phyloP scores from a whole-genome alignment of 2,329 filamentous ascomycete genomes.

The Graphiopsis chlorocephala region DNA sequence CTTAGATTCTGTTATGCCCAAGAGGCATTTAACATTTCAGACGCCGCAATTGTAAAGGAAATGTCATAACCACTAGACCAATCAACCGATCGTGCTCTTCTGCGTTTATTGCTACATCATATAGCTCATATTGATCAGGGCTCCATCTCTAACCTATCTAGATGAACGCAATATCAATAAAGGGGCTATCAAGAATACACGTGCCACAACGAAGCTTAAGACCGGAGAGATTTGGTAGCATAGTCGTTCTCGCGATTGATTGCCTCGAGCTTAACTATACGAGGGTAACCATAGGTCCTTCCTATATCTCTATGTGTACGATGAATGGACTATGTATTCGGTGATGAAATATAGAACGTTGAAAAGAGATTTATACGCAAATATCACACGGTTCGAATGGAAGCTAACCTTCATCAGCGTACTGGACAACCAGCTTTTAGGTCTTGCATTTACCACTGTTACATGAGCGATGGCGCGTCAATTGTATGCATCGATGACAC shows the following conservation, averaged over 20 bases:
- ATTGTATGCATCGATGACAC: no score
- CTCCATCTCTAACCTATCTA: background rate
- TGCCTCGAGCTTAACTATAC: background rate
- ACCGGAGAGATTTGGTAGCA: background rate
- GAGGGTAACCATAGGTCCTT: background rate
- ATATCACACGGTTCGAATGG: background rate
- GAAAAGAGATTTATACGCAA: background rate
- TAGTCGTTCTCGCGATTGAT: background rate
- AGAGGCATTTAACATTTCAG: background rate
- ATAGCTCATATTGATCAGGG: background rate
- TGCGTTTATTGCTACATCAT: background rate
- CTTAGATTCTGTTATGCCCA: background rate
- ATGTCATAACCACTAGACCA: conserved; percentile 8
- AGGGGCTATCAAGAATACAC: background rate
- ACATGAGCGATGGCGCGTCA: no score
- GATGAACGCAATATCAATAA: background rate
- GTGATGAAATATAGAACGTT: background rate
- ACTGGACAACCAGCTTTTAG: background rate
- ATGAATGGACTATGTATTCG: background rate
- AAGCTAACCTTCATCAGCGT: background rate
- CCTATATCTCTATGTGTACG: background rate
- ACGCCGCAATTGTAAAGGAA: conserved; percentile 3
- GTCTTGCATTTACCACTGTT: background rate
- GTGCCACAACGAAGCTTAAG: background rate
- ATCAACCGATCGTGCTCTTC: background rate